Conservation (phyloP, 2,329 filamentous ascomycete genomes). For the Paraphoma sp. region DNA sequence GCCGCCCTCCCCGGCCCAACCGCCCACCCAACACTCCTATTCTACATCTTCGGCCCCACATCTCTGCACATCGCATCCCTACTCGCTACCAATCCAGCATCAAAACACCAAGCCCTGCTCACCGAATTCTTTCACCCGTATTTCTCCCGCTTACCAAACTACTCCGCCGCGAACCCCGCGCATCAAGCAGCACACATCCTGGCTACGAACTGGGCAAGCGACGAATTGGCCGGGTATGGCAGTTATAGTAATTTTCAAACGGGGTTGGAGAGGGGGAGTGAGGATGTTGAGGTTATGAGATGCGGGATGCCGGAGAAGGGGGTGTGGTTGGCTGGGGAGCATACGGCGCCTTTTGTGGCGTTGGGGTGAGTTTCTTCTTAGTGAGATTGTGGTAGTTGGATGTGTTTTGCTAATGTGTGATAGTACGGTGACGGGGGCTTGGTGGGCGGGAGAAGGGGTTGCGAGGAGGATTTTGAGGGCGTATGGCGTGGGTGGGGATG, state of each 20-base stretch:
- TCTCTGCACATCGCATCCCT: conserved; percentile 39
- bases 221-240: conserved; percentile 80
- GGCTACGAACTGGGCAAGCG: conserved; percentile 78
- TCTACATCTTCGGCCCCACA: conserved; percentile 73
- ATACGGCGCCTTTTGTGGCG: conserved; percentile 88
- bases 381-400: not conserved
- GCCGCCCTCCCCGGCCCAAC: conserved; percentile 64
- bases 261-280: conserved; percentile 72
- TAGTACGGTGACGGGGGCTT: conserved; percentile 72
- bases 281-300: conserved; percentile 70
- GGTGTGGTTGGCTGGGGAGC: conserved; percentile 88
- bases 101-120: conserved; percentile 59
- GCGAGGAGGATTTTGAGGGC: conserved; percentile 67
- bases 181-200: conserved; percentile 71
- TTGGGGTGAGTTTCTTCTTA: conserved; percentile 54
- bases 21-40: conserved; percentile 82
- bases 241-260: conserved; percentile 87
- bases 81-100: conserved; percentile 46
- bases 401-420: not conserved
- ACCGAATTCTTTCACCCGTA: conserved; percentile 77
- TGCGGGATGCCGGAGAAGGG: conserved; percentile 66
- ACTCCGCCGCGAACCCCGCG: conserved; percentile 57
- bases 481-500: conserved; percentile 47
- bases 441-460: conserved; percentile 86
- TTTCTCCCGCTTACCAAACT: conserved; percentile 76